Evolutionary conservation across 257 asterid genomes (phyloP).

Genomic region (Salvia miltiorrhiza): DNA sequence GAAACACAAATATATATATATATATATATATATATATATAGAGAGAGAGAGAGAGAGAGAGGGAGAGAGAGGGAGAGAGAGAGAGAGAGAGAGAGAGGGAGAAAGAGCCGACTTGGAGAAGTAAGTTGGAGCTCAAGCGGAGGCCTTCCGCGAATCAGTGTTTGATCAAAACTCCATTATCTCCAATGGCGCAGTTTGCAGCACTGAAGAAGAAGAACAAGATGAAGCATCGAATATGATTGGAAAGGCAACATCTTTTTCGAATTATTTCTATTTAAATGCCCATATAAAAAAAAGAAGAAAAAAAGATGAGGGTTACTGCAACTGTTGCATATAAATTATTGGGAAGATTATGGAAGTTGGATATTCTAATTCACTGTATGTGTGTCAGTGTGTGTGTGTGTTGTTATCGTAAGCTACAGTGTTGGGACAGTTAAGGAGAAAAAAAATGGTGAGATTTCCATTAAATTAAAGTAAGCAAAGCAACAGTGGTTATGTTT

Average conservation of each 20-base stretch:
- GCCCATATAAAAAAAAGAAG: background rate
- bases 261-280: conserved; percentile 41
- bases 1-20: background rate
- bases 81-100: conserved; percentile 15
- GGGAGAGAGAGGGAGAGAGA: too few species aligned
- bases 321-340: conserved; percentile 23
- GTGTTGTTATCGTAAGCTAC: conserved; percentile 21
- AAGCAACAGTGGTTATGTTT: conserved; percentile 20
- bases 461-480: conserved; percentile 34
- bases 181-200: conserved; percentile 24
- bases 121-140: conserved; percentile 21
- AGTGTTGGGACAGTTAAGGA: conserved; percentile 15
- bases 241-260: conserved; percentile 48
- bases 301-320: background rate
- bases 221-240: conserved; percentile 41
- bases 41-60: too few species aligned
- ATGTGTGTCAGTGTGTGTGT: conserved; percentile 25
- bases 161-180: conserved; percentile 22
- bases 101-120: conserved; percentile 29
- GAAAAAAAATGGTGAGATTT: conserved; percentile 29
- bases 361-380: conserved; percentile 32
- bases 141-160: conserved; percentile 22
- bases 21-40: too few species aligned
- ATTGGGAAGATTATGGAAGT: conserved; percentile 22
- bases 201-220: conserved; percentile 43